Percentiles rank a stretch among this genome's conserved stretches.
phyloP scores from a whole-genome alignment of 2,329 filamentous ascomycete genomes.

The Ceratocystis colombiana region DNA sequence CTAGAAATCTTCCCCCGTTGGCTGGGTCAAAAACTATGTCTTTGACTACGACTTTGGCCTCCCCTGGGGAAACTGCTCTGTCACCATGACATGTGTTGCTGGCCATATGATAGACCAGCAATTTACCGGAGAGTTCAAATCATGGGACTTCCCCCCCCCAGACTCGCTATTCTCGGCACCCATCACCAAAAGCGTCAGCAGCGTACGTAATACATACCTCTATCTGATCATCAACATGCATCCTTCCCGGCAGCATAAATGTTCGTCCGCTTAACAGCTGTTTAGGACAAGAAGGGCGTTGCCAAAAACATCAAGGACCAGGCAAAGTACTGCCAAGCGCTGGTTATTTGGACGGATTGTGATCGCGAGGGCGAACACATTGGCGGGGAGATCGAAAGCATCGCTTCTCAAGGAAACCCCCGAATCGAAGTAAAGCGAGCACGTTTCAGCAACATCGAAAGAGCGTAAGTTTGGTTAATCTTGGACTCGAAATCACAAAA shows the following conservation, averaged over 20 bases:
- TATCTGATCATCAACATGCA: neutral
- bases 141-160: slow-evolving; percentile 74
- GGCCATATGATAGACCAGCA: slow-evolving; percentile 79
- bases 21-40: slow-evolving; percentile 86
- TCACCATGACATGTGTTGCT: slow-evolving; percentile 87
- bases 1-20: slow-evolving; percentile 58
- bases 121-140: slow-evolving; percentile 62
- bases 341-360: slow-evolving; percentile 98
- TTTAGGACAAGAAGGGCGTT: slow-evolving; percentile 65
- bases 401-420: slow-evolving; percentile 64
- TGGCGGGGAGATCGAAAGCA: slow-evolving; percentile 75
- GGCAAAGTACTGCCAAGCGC: slow-evolving; percentile 58
- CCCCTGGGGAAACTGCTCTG: slow-evolving; percentile 68
- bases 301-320: slow-evolving; percentile 76
- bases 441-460: slow-evolving; percentile 90
- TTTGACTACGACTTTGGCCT: slow-evolving; percentile 81
- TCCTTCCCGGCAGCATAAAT: neutral
- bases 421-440: slow-evolving; percentile 73
- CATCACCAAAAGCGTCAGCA: slow-evolving; percentile 56
- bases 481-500: no score
- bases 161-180: slow-evolving; percentile 70
- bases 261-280: slow-evolving; percentile 25
- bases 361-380: slow-evolving; percentile 97
- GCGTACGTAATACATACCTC: slow-evolving; percentile 39
- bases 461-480: slow-evolving; percentile 45